Evolutionary conservation across 805 yeast genomes (phyloP).

Genomic region (Brettanomyces sp.): DNA sequence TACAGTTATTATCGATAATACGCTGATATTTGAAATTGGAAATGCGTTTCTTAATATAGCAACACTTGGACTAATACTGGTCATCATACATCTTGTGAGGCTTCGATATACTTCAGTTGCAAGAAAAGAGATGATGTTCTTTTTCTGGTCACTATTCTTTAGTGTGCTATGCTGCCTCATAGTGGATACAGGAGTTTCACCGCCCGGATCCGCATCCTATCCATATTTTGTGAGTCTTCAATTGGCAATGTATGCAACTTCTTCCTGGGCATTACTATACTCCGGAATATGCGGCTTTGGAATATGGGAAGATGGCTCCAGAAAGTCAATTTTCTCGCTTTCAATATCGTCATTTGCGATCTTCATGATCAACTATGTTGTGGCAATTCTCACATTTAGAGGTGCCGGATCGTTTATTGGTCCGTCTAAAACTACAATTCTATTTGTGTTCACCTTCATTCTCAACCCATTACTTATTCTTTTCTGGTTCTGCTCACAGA

Average conservation of each 20-base stretch:
- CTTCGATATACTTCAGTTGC: conserved; percentile 93
- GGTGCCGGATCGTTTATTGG: conserved; percentile 46
- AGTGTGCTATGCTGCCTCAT: conserved; percentile 59
- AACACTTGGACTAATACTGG: conserved; percentile 50
- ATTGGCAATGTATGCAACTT: conserved; percentile 61
- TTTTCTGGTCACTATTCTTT: conserved; percentile 51
- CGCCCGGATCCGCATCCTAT: conserved; percentile 69
- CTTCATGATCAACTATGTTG: conserved; percentile 57
- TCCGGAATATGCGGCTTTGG: conserved; percentile 81
- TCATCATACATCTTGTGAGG: conserved; percentile 70
- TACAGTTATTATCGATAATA: conserved; percentile 80
- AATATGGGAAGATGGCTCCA: conserved; percentile 91
- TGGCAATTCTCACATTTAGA: conserved; percentile 66
- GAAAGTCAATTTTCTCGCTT: conserved; percentile 47
- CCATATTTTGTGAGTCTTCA: conserved; percentile 81
- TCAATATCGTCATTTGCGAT: conserved; percentile 44
- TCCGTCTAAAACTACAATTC: conserved; percentile 46
- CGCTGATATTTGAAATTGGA: conserved; percentile 83
- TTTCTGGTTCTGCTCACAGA: conserved; percentile 57
- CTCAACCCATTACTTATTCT: conserved; percentile 60
- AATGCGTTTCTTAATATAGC: conserved; percentile 80
- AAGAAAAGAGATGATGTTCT: conserved; percentile 71
- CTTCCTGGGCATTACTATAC: conserved; percentile 58
- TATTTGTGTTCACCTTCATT: conserved; percentile 64
- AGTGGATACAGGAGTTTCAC: conserved; percentile 88